Percentiles rank a stretch among this genome's conserved stretches.
Evolutionary conservation across 1,139 yeast genomes (phyloP).

Genomic region (Candida tetrigidarum): DNA sequence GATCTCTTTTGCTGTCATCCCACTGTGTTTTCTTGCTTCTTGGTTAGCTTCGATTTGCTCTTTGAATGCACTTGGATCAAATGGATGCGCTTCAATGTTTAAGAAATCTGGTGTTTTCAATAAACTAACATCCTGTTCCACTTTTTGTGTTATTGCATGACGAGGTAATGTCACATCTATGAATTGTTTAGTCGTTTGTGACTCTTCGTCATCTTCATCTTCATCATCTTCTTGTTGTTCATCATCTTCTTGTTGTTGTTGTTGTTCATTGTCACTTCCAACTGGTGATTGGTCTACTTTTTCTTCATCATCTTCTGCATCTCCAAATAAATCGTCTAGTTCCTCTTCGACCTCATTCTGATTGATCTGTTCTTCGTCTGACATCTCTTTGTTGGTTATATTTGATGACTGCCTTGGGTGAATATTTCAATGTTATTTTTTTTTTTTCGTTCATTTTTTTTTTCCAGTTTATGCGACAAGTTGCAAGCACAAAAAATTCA

Average conservation of each 20-base stretch:
- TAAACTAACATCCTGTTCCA: slow-evolving; percentile 50
- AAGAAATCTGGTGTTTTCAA: slow-evolving; percentile 83
- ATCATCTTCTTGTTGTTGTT: slow-evolving; percentile 41
- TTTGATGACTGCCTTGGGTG: not conserved
- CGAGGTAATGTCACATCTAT: slow-evolving; percentile 73
- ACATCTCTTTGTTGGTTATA: slow-evolving; percentile 12
- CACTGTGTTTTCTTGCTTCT: slow-evolving; percentile 37
- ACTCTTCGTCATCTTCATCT: slow-evolving; percentile 19
- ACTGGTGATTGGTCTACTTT: slow-evolving; percentile 10
- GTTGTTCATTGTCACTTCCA: slow-evolving; percentile 13
- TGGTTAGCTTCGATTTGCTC: slow-evolving; percentile 56
- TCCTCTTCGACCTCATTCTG: slow-evolving; percentile 26
- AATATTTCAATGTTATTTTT: not conserved
- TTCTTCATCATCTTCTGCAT: slow-evolving; percentile 31
- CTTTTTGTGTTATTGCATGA: slow-evolving; percentile 59
- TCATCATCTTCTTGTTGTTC: slow-evolving; percentile 16
- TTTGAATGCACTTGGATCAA: slow-evolving; percentile 74
- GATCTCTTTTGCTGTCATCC: slow-evolving; percentile 36
- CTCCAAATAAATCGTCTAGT: slow-evolving; percentile 55
- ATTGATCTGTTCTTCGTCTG: slow-evolving; percentile 15
- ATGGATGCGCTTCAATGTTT: slow-evolving; percentile 83
- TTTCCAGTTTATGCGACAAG: no score
- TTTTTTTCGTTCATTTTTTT: not conserved
- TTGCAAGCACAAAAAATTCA: no score
- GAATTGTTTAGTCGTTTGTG: slow-evolving; percentile 46